Conservation (phyloP, 192 early-diverging fungal species). For the Phycomyces nitens region DNA sequence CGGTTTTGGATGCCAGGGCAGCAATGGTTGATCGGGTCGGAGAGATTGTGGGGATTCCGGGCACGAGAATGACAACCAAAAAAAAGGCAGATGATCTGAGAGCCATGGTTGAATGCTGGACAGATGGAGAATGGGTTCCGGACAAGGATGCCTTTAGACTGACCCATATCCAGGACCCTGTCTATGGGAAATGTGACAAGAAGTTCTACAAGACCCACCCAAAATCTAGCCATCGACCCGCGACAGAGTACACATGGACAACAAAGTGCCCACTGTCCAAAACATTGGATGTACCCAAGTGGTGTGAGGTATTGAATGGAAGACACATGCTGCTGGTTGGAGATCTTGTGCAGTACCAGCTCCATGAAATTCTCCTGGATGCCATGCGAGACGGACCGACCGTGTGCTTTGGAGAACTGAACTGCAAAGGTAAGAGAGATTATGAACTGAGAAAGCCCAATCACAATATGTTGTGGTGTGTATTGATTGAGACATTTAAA, state of each 20-base stretch:
- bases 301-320: slow-evolving; percentile 38
- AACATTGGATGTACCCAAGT: slow-evolving; percentile 9
- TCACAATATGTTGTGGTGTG: neutral
- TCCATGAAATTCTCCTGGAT: slow-evolving; percentile 53
- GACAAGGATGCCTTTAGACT: slow-evolving; percentile 2
- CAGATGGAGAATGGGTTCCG: slow-evolving; percentile 23
- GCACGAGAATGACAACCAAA: neutral
- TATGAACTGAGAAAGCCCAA: neutral
- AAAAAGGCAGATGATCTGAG: slow-evolving; percentile 3
- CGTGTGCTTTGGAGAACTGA: slow-evolving; percentile 52
- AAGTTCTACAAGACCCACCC: slow-evolving; percentile 16
- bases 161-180: slow-evolving; percentile 31
- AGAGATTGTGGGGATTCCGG: neutral
- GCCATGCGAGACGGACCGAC: slow-evolving; percentile 49
- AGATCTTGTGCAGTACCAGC: slow-evolving; percentile 47
- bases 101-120: slow-evolving; percentile 22
- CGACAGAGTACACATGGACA: slow-evolving; percentile 19
- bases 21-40: neutral
- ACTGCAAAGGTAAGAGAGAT: slow-evolving; percentile 39
- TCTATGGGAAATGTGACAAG: slow-evolving; percentile 30
- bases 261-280: slow-evolving; percentile 17
- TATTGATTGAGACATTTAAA: neutral
- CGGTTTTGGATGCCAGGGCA: slow-evolving; percentile 7
- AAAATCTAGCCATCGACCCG: slow-evolving; percentile 14
- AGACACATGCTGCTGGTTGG: slow-evolving; percentile 49